Evolutionary conservation across 2,329 filamentous ascomycete species (phyloP).

Genomic region (Bipolaris cookei): DNA sequence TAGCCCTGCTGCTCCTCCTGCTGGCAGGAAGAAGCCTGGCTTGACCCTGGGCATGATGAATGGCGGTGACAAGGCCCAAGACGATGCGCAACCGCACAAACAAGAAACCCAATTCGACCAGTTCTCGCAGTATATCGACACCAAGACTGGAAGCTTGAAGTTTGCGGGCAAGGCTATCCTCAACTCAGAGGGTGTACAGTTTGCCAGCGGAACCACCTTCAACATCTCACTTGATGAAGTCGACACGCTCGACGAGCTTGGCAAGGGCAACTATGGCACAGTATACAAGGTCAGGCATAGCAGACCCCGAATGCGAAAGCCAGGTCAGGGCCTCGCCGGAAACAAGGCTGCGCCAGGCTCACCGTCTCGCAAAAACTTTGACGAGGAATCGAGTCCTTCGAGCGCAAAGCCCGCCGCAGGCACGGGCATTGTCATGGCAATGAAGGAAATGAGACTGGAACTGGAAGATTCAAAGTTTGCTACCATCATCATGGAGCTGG

Average conservation of each 20-base stretch:
- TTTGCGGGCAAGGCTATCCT: conserved; percentile 94
- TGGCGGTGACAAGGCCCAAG: conserved; percentile 34
- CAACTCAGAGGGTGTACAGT: conserved; percentile 88
- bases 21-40: conserved; percentile 51
- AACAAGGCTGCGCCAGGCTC: conserved; percentile 57
- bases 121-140: conserved; percentile 84
- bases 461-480: conserved; percentile 96
- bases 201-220: conserved; percentile 86
- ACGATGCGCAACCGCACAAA: conserved; percentile 37
- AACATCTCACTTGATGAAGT: conserved; percentile 96
- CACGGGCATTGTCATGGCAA: conserved; percentile 89
- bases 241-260: conserved; percentile 88
- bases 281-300: conserved; percentile 95
- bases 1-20: conserved; percentile 43
- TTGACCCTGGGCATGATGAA: conserved; percentile 55
- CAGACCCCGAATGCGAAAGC: conserved; percentile 67
- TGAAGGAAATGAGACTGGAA: conserved; percentile 98
- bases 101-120: conserved; percentile 63
- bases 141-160: conserved; percentile 86
- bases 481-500: conserved; percentile 95
- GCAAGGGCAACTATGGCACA: conserved; percentile 97
- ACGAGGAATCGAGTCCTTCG: conserved; percentile 48
- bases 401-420: conserved; percentile 53
- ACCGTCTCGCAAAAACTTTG: conserved; percentile 40
- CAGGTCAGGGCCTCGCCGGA: conserved; percentile 65